Percentiles rank a stretch among this genome's conserved stretches.
Conservation (phyloP, 768 basidiomycete genomes). For the Trametes punicea region DNA sequence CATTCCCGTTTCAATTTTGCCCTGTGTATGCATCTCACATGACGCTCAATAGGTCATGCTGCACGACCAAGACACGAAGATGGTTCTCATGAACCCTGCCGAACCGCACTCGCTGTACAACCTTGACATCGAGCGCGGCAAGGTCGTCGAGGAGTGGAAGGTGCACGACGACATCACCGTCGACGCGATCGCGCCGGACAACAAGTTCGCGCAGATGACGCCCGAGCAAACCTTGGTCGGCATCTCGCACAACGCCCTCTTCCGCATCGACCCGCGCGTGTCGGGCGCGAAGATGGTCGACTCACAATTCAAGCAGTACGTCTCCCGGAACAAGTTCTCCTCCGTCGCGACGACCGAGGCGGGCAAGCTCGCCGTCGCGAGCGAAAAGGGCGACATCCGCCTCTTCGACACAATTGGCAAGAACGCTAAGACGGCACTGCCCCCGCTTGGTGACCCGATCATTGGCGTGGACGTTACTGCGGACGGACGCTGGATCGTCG, state of each 20-base stretch:
- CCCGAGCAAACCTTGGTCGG: constrained; percentile 92
- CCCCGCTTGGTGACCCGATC: constrained; percentile 93
- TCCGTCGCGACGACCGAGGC: constrained; percentile 83
- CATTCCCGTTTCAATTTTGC: background rate
- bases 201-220: constrained; percentile 93
- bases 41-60: constrained; percentile 73
- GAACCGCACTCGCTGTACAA: constrained; percentile 81
- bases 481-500: constrained; percentile 91
- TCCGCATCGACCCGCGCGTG: constrained; percentile 96
- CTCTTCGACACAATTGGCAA: constrained; percentile 96
- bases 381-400: constrained; percentile 94
- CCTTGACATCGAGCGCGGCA: constrained; percentile 92
- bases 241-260: constrained; percentile 89
- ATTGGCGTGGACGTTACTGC: constrained; percentile 92
- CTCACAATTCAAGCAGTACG: constrained; percentile 93
- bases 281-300: constrained; percentile 92
- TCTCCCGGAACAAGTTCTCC: constrained; percentile 92
- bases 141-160: constrained; percentile 98
- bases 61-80: constrained; percentile 93
- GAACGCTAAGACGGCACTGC: constrained; percentile 97
- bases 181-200: constrained; percentile 86
- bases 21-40: background rate
- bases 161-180: constrained; percentile 88
- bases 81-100: constrained; percentile 85
- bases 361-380: constrained; percentile 90